Percentiles rank a stretch among this genome's conserved stretches.
phyloP scores from a whole-genome alignment of 257 asterid species.

The Echium plantagineum region DNA sequence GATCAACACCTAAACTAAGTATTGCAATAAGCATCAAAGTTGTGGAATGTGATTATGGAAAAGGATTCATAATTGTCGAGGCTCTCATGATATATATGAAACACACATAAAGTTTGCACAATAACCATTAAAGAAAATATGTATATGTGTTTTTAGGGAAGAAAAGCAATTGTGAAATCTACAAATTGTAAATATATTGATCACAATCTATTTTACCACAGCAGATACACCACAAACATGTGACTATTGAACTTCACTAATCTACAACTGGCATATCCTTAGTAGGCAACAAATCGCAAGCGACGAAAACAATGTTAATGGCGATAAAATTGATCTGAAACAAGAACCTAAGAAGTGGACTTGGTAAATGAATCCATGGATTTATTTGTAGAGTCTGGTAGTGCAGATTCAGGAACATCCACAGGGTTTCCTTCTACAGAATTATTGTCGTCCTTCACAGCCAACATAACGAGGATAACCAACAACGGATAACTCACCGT shows the following conservation, averaged over 20 bases:
- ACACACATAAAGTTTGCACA: too few species aligned
- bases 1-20: too few species aligned
- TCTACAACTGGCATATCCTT: not conserved
- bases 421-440: conserved; percentile 9
- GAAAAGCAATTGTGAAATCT: not conserved
- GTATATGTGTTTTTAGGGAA: not conserved
- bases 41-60: too few species aligned
- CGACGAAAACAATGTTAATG: not conserved
- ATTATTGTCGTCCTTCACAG: conserved; percentile 27
- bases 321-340: not conserved
- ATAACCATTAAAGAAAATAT: too few species aligned
- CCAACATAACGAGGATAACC: conserved; percentile 20
- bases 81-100: too few species aligned
- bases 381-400: conserved; percentile 10
- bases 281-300: too few species aligned
- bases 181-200: not conserved
- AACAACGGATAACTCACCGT: conserved; percentile 31
- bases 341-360: not conserved
- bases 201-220: not conserved
- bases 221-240: not conserved
- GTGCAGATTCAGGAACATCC: conserved; percentile 10
- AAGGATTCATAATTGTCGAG: too few species aligned
- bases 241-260: not conserved
- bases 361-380: not conserved
- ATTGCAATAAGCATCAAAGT: too few species aligned